Conservation (phyloP, 192 early-diverging fungal genomes). For the Coemansia sp. region DNA sequence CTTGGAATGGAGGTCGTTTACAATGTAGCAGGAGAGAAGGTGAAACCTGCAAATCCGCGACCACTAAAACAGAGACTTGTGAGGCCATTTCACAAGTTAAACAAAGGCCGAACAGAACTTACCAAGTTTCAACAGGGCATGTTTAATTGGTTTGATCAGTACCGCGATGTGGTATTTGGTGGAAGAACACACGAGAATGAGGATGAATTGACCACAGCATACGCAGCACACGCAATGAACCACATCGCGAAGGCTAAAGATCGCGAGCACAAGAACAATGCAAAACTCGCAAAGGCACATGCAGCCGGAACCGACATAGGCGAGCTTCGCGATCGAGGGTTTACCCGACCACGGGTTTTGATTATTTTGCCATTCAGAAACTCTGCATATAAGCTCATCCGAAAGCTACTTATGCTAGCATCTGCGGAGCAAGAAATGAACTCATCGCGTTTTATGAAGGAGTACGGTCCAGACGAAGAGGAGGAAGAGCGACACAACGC, state of each 20-base stretch:
- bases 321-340: slow-evolving; percentile 93
- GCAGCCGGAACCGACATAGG: slow-evolving; percentile 58
- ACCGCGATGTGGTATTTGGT: slow-evolving; percentile 75
- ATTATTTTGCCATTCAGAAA: slow-evolving; percentile 88
- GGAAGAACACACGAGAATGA: slow-evolving; percentile 62
- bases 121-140: slow-evolving; percentile 60
- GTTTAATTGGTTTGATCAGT: slow-evolving; percentile 66
- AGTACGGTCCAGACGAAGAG: slow-evolving; percentile 59
- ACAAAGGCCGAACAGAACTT: slow-evolving; percentile 20
- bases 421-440: slow-evolving; percentile 83
- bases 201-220: slow-evolving; percentile 67
- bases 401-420: slow-evolving; percentile 70
- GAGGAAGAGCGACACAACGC: slow-evolving; percentile 50
- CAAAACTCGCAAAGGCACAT: slow-evolving; percentile 65
- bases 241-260: slow-evolving; percentile 82
- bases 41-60: slow-evolving; percentile 23
- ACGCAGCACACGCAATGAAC: slow-evolving; percentile 85
- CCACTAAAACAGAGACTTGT: slow-evolving; percentile 32
- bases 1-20: slow-evolving; percentile 35
- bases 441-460: slow-evolving; percentile 80
- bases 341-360: slow-evolving; percentile 88
- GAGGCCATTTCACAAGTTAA: slow-evolving; percentile 37
- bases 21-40: slow-evolving; percentile 25
- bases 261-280: slow-evolving; percentile 68
- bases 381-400: slow-evolving; percentile 74